Conservation (phyloP, 176 grass and related monocot genomes). For the Canna indica region DNA sequence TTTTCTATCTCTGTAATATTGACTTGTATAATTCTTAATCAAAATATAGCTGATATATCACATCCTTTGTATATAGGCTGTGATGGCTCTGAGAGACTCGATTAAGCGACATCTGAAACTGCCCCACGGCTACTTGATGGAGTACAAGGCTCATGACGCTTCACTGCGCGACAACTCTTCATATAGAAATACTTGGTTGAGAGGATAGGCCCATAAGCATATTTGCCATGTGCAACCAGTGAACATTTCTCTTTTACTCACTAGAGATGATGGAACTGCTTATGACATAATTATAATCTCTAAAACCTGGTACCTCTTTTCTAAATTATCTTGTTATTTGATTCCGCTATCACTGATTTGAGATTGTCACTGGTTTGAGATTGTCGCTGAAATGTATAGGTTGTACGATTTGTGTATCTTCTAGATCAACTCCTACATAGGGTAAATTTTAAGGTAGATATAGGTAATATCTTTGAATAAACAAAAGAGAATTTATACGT, state of each 20-base stretch:
- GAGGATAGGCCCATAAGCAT: slow-evolving; percentile 28
- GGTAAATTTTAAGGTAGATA: too few species aligned
- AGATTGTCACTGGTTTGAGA: not conserved
- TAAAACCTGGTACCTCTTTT: not conserved
- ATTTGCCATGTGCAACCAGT: not conserved
- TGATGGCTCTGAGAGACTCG: slow-evolving; percentile 84
- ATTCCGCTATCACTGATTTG: not conserved
- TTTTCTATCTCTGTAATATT: slow-evolving; percentile 6
- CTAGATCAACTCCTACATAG: too few species aligned
- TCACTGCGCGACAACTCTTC: slow-evolving; percentile 86
- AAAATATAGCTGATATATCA: not conserved
- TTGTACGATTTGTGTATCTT: not conserved
- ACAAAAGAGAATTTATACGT: too few species aligned
- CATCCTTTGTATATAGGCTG: slow-evolving; percentile 35
- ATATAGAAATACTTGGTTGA: slow-evolving; percentile 94
- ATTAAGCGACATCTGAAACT: slow-evolving; percentile 96
- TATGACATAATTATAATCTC: not conserved
- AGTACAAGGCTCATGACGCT: slow-evolving; percentile 91
- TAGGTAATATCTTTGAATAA: too few species aligned
- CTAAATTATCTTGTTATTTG: not conserved
- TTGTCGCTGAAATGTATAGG: not conserved
- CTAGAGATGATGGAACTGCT: not conserved
- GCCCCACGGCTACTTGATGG: slow-evolving; percentile 87
- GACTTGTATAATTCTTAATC: not conserved
- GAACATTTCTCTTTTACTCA: not conserved